Conservation (phyloP, 1,284 basidiomycete species). For the Rhodotorula mucilaginosa region DNA sequence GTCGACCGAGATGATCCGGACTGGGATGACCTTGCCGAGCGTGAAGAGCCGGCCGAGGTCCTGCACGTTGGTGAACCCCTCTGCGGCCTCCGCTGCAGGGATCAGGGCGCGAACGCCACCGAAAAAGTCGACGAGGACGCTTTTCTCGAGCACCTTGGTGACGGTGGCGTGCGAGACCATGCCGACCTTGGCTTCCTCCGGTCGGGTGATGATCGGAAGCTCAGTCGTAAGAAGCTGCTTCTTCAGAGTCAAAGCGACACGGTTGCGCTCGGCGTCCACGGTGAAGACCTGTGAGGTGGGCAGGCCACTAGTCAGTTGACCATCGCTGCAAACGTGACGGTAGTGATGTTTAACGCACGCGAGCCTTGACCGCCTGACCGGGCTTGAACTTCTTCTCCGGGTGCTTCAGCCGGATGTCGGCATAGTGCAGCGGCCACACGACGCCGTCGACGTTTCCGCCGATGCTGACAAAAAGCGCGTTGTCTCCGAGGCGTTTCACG, state of each 20-base stretch:
- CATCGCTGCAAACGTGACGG: neutral
- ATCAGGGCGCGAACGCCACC: conserved; percentile 83
- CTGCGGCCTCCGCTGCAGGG: conserved; percentile 73
- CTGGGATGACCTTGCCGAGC: conserved; percentile 79
- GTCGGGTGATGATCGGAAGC: conserved; percentile 64
- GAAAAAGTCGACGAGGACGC: conserved; percentile 82
- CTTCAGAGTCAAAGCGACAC: conserved; percentile 86
- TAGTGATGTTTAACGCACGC: conserved; percentile 49
- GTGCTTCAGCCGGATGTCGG: conserved; percentile 83
- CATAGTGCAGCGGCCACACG: conserved; percentile 91
- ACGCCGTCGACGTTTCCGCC: conserved; percentile 85
- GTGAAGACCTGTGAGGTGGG: conserved; percentile 60
- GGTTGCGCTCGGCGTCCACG: conserved; percentile 75
- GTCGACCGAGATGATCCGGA: conserved; percentile 76
- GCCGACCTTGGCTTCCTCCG: conserved; percentile 70
- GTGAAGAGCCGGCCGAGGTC: conserved; percentile 69
- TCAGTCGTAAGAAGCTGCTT: conserved; percentile 80
- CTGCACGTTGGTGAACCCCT: conserved; percentile 56
- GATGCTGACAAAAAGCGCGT: conserved; percentile 77
- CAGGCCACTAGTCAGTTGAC: conserved; percentile 52
- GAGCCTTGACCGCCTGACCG: conserved; percentile 78
- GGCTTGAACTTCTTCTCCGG: conserved; percentile 88
- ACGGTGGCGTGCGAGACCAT: conserved; percentile 79
- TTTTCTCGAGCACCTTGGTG: conserved; percentile 73
- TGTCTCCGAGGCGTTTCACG: conserved; percentile 74